Base-by-base conservation (phyloP, 371 early-diverging fungal genomes). In the Zychaea mexicana region DNA sequence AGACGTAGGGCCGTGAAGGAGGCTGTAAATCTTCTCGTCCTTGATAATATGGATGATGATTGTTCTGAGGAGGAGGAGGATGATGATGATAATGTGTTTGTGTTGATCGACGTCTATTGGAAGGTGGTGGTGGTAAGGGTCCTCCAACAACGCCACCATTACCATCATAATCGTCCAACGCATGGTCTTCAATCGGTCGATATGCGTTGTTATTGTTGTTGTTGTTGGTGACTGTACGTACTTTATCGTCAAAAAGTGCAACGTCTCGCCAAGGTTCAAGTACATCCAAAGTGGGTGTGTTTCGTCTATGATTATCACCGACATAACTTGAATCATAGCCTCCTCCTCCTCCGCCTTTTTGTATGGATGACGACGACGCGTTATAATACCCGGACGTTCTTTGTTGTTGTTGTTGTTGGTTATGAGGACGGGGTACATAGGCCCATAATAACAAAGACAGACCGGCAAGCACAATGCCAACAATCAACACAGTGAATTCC, bases 401-500 rank as follows among this genome's bases (percentile, higher is more conserved):
- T 0, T 42, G 13, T 4, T 42, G 7, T 38, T 58, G 45, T 38
- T 26, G 45, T 28, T 17, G n/a, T 15, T 42, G 26, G n/a, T 42
- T 19, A 24, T 32, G 17, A 15, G 13, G 28, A 15, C 9, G 15
- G 22, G 65, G 55, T 24, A 60, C 42, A 19, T 64, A 66, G 19
- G 57, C 45, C 24, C 65, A 55, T 19, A 58, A 21, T 63, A 70
- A 73, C 3, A 65, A 53, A 13, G 64, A 60, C 0, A 73, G n/a
- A 31, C 64, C 68, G 13, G 65, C 54, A 24, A 67, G 52, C 5
- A 39, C 63, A 15, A 75, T 39, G 15, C 76, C 70, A 9, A 69
- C 52, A 13, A 60, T 61, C 57, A 78, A 62, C 2, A 75, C 27
- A 57, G 73, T 57, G 15, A 68, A 65, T 60, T 78, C 78, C 27